These are phyloP conservation scores for Pythium rhizo-oryzae DNA, from an alignment of 352 stramenopile species.

Conservation along the genomic window DNA sequence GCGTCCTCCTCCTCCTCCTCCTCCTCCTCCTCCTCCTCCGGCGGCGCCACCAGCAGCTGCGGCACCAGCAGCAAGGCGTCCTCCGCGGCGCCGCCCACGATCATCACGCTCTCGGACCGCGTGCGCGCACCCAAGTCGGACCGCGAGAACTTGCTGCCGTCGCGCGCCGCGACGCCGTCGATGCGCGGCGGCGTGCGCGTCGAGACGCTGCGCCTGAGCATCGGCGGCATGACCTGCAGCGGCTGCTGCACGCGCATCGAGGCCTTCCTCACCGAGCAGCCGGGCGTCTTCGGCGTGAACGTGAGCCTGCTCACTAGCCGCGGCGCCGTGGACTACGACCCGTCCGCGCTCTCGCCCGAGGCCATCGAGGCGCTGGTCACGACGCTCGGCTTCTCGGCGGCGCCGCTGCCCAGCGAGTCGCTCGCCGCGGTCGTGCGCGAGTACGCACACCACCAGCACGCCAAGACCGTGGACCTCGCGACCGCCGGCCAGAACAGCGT, in stretches of 20 bases:
- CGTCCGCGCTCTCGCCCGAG: constrained; percentile 48
- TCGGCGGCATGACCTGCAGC: constrained; percentile 87
- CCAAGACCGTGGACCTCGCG: constrained; percentile 19
- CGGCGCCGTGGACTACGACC: constrained; percentile 54
- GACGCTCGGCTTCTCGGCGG: constrained; percentile 74
- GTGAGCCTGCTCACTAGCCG: constrained; percentile 68
- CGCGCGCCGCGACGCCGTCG: constrained; percentile 18
- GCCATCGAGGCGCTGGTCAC: constrained; percentile 61
- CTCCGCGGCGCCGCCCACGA: not conserved
- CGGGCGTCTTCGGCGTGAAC: constrained; percentile 61
- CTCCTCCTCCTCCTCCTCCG: not conserved
- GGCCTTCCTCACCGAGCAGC: constrained; percentile 54
- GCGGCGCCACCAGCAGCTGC: not conserved
- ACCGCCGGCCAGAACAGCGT: constrained; percentile 22
- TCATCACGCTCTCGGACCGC: constrained; percentile 12
- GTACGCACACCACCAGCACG: constrained; percentile 37
- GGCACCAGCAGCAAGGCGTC: not conserved
- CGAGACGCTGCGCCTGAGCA: constrained; percentile 53
- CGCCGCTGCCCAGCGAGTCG: constrained; percentile 49
- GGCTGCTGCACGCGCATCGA: constrained; percentile 89
- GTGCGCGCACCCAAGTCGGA: constrained; percentile 45
- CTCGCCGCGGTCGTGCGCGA: constrained; percentile 59
- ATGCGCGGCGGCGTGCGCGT: constrained; percentile 24
- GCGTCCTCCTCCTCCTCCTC: constrained; percentile 4
- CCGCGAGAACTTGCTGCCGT: constrained; percentile 37